Evolutionary conservation across 108 stramenopile species (phyloP), one percentile per base, ranked within the genome.

Genomic region (Fragilaria crotonensis): DNA sequence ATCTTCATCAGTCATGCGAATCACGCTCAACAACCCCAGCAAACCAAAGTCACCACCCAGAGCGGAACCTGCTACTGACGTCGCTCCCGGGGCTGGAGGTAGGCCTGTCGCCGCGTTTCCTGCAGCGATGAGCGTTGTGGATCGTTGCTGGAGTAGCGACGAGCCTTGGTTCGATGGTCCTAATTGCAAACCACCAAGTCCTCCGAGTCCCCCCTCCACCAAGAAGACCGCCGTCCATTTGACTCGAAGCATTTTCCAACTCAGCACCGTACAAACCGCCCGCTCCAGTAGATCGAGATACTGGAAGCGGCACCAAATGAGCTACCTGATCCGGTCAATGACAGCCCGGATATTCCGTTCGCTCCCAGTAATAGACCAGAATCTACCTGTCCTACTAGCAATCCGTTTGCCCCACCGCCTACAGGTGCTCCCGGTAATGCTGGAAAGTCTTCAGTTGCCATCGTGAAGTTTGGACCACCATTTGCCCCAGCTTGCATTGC

Each of bases 1-100:
- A 76, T 97, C 97, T 28, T 85, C 87, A 73, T 97, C 94, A 4
- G 90, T 90, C 97, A 96, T 96, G 44, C 97, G 91, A 65, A 97
- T 96, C 26, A 97, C 89, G 55, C 84, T 82, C 31, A 97, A 76
- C 49, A 97, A 67, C 25, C 97, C 97, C 30, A 96, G 70, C 57
- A 97, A 73, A 27, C 97, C 97, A 76, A 86, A 97, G 32, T 93
- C 92, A n/a, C 92, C 87, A 52, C 72, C 64, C 67, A 93, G 71
- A 30, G 88, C 92, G 19, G 79, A 67, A 17, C 90, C 91, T 30
- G 71, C 67, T 9, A 68, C 72, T 26, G 71, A 70, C 49, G 76
- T 7, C 21, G 65, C 45, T 25, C 72, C 60, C 25, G 67, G 23
- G 31, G 66, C 4, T 23, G 45, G 25, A 50, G 59, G 48, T 58